Conservation (phyloP, 2,329 filamentous ascomycete species). For the Pseudonectria buxi region DNA sequence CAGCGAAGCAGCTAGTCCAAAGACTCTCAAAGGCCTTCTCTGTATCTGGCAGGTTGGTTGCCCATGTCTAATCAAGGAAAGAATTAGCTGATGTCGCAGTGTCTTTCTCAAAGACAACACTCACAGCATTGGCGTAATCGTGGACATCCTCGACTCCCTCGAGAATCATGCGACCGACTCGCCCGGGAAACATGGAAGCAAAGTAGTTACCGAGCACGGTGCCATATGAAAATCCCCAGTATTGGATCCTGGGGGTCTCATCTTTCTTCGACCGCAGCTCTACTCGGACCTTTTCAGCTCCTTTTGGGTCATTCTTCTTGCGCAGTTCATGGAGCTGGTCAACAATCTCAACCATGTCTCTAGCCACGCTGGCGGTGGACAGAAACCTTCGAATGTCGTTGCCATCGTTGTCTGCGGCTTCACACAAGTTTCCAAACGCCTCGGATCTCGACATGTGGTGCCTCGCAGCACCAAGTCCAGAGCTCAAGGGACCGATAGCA, state of each 20-base stretch:
- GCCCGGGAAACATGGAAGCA: constrained; percentile 29
- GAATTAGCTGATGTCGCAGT: not conserved
- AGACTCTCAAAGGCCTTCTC: constrained; percentile 28
- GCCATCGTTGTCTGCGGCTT: constrained; percentile 3
- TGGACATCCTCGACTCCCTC: constrained; percentile 32
- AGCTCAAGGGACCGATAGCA: constrained; percentile 23
- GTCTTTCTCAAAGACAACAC: not conserved
- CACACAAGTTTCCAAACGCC: constrained; percentile 25
- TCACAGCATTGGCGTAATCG: constrained; percentile 26
- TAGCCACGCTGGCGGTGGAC: constrained; percentile 31
- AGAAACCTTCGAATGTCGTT: constrained; percentile 28
- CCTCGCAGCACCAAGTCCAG: constrained; percentile 13
- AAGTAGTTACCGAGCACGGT: constrained; percentile 30
- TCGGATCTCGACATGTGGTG: constrained; percentile 21
- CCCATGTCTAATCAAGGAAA: constrained; percentile 23
- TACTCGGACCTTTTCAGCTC: not conserved
- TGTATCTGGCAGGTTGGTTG: constrained; percentile 31
- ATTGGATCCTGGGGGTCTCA: constrained; percentile 29
- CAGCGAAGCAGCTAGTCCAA: constrained; percentile 30
- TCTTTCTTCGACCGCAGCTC: constrained; percentile 8
- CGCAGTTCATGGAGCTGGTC: constrained; percentile 32
- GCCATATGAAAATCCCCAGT: constrained; percentile 45
- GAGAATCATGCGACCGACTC: constrained; percentile 35
- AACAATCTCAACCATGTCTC: constrained; percentile 40
- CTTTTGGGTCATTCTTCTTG: not conserved